These are phyloP conservation scores for Ormosia emarginata DNA, from an alignment of 306 rosid species.

Conservation along the genomic window DNA sequence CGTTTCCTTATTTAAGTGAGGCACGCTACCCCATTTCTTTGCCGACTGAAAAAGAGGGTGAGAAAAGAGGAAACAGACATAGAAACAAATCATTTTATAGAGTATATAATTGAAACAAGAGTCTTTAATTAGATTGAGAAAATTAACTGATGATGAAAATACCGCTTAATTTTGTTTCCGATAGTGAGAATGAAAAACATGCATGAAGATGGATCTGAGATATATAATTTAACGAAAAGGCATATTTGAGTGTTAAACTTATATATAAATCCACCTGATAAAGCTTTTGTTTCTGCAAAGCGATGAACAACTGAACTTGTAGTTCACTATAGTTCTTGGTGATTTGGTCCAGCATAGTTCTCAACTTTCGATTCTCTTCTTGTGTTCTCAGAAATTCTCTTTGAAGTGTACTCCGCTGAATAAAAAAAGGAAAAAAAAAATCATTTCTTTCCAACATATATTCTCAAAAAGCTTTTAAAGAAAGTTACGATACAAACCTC, in stretches of 20 bases:
- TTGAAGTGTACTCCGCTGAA: slow-evolving; percentile 18
- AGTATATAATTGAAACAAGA: not conserved
- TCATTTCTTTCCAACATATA: not conserved
- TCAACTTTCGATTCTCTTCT: slow-evolving; percentile 39
- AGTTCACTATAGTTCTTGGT: slow-evolving; percentile 39
- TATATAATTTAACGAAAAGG: not conserved
- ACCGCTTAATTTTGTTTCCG: not conserved
- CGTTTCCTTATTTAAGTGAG: slow-evolving; percentile 28
- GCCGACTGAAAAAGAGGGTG: not conserved
- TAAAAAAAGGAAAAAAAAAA: not conserved
- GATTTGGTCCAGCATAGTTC: slow-evolving; percentile 39
- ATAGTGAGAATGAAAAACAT: not conserved
- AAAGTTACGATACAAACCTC: slow-evolving; percentile 19
- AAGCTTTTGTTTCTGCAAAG: slow-evolving; percentile 34
- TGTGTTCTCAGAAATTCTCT: slow-evolving; percentile 35
- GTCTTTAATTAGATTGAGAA: not conserved
- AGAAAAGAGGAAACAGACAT: not conserved
- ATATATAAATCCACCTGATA: slow-evolving; percentile 21
- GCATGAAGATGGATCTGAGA: not conserved
- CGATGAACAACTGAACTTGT: slow-evolving; percentile 38
- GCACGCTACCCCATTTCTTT: slow-evolving; percentile 36
- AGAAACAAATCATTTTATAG: not conserved
- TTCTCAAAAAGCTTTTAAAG: not conserved
- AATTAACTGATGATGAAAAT: not conserved
- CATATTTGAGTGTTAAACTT: too few species aligned